Percentiles rank a stretch among this genome's conserved stretches.
phyloP scores from a whole-genome alignment of 1,139 yeast genomes.

The Yamadazyma sp. region DNA sequence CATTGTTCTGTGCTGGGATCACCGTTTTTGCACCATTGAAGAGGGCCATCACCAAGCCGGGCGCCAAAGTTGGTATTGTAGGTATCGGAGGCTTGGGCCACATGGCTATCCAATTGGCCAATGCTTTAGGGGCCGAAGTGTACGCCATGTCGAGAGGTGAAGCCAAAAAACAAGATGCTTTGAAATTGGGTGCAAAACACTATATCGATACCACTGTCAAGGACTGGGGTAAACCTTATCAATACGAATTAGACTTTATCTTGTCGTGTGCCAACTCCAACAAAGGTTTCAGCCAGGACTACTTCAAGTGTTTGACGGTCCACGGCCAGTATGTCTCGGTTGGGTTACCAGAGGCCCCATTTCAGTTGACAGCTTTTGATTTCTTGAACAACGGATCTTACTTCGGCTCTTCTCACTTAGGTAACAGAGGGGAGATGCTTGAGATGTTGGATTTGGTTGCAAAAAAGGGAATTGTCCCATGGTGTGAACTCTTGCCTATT shows the following conservation, averaged over 20 bases:
- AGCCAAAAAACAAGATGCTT: constrained; percentile 33
- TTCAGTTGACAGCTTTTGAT: constrained; percentile 23
- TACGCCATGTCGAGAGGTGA: constrained; percentile 35
- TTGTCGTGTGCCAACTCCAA: constrained; percentile 46
- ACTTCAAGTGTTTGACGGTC: constrained; percentile 32
- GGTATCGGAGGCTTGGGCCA: constrained; percentile 47
- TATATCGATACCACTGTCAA: constrained; percentile 34
- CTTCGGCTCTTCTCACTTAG: constrained; percentile 45
- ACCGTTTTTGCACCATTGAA: constrained; percentile 59
- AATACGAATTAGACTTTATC: constrained; percentile 42
- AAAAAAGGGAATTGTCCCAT: constrained; percentile 51
- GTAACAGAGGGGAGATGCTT: constrained; percentile 54
- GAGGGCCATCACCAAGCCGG: constrained; percentile 28
- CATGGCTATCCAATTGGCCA: constrained; percentile 38
- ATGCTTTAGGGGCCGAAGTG: constrained; percentile 40
- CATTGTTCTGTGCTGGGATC: constrained; percentile 64
- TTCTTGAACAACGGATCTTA: constrained; percentile 43
- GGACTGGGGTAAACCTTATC: constrained; percentile 27
- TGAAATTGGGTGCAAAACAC: constrained; percentile 33
- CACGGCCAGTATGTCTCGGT: constrained; percentile 54
- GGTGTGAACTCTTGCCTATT: constrained; percentile 60
- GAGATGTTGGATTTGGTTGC: constrained; percentile 57
- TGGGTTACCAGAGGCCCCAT: constrained; percentile 43
- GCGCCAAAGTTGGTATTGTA: constrained; percentile 39
- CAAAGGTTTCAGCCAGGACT: constrained; percentile 30